Conservation (phyloP, 306 rosid species). For the Castanea crenata region DNA sequence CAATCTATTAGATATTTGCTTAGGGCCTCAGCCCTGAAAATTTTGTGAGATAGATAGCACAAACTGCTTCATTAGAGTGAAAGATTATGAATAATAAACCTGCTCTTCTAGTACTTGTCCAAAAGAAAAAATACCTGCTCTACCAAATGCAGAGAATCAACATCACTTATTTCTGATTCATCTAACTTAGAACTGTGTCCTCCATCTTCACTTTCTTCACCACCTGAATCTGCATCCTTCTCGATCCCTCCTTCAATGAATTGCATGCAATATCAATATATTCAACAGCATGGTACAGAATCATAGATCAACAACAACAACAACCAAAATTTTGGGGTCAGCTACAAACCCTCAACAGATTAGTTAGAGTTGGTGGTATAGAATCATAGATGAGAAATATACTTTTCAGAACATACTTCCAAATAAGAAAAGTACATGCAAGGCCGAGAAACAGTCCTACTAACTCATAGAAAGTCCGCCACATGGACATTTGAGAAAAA, state of each 20-base stretch:
- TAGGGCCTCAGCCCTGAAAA: not conserved
- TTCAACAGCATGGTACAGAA: conserved; percentile 21
- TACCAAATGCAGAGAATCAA: conserved; percentile 45
- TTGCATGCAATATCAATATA: conserved; percentile 35
- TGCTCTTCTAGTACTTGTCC: not conserved
- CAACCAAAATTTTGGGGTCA: not conserved
- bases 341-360: too few species aligned
- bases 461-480: not conserved
- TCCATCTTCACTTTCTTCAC: conserved; percentile 46
- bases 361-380: not conserved
- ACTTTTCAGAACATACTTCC: conserved; percentile 1
- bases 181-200: conserved; percentile 20
- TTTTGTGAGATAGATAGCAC: not conserved
- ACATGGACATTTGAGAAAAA: not conserved
- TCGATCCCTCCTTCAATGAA: conserved; percentile 57
- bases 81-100: too few species aligned
- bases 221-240: conserved; percentile 43
- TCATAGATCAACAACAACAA: conserved; percentile 10
- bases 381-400: conserved; percentile 21
- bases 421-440: not conserved
- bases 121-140: conserved; percentile 42
- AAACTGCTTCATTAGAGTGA: not conserved
- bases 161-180: conserved; percentile 27
- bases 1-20: not conserved
- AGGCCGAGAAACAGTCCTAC: conserved; percentile 3